phyloP scores from a whole-genome alignment of 2,329 filamentous ascomycete species.

The Blumeria graminis region DNA sequence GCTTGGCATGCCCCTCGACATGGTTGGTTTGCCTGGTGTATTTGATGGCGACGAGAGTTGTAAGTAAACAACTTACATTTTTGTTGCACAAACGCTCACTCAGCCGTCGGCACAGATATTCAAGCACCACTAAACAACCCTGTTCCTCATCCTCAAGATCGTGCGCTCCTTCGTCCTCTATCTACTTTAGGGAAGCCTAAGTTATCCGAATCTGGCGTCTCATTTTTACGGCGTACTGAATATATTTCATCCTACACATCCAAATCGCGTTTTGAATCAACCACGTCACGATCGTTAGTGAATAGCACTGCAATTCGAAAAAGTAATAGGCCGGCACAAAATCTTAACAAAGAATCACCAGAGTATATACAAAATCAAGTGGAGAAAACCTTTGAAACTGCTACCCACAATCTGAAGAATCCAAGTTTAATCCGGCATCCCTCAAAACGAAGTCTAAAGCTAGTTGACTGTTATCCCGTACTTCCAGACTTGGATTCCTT shows the following conservation, averaged over 20 bases:
- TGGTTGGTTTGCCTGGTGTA: conserved; percentile 82
- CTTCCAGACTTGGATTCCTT: conserved; percentile 44
- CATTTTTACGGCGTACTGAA: conserved; percentile 86
- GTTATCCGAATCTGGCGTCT: conserved; percentile 52
- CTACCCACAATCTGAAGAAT: conserved; percentile 29
- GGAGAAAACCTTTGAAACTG: conserved; percentile 32
- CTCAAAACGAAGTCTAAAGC: conserved; percentile 25
- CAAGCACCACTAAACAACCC: conserved; percentile 51
- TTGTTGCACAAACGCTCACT: conserved; percentile 7
- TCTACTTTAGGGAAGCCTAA: conserved; percentile 69
- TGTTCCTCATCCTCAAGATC: conserved; percentile 59
- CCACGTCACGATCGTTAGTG: conserved; percentile 27
- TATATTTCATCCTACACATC: conserved; percentile 50
- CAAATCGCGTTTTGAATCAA: conserved; percentile 25
- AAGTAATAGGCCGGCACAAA: conserved; percentile 21
- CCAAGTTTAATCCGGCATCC: conserved; percentile 30
- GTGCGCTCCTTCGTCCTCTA: conserved; percentile 59
- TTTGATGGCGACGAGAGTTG: conserved; percentile 90
- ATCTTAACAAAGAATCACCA: conserved; percentile 31
- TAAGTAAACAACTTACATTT: conserved; percentile 22
- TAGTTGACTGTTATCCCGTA: conserved; percentile 35
- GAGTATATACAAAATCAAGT: conserved; percentile 46
- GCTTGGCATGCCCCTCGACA: conserved; percentile 86
- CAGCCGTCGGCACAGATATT: conserved; percentile 33
- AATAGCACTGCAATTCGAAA: conserved; percentile 16